Evolutionary conservation across 1,284 basidiomycete species (phyloP), one percentile per base, ranked within the genome.

Genomic region (Rhizopogon hawkerae): DNA sequence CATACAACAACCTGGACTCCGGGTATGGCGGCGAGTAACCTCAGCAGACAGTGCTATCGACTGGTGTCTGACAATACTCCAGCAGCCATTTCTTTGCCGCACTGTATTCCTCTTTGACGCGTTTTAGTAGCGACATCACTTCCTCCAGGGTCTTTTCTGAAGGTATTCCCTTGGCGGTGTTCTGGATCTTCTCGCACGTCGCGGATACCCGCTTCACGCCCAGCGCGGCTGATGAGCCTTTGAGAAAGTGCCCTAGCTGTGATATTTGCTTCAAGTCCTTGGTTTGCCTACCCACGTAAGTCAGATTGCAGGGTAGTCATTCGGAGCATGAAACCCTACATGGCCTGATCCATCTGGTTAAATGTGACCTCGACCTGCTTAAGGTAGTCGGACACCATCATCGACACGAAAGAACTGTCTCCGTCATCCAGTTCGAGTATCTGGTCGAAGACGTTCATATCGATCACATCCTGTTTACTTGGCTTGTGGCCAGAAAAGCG

Each of bases 361-460:
- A 96, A 92, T 0, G 91, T 93, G 29, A 69, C 62, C 38, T 74
- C 73, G 1, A 86, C 87, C 64, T 94, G 90, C 3, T 75, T 69
- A 67, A 93, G 91, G 68, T 89, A 96, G 3, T 82, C 89, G 63
- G 70, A 70, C 18, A 85, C 84, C 79, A 95, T 92, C 41, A 71
- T 80, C 52, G 71, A 70, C 16, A 85, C 88, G 65, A 95, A 96
- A 14, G 86, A 85, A n/a, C 75, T 74, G 18, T 81, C 84, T 33
- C 85, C 89, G 31, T 93, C 92, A 66, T 94, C 92, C 67, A 96
- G 80, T 52, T 96, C 92, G 57, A 92, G 78, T 56, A 96, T 83
- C 69, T 96, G 92, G 23, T 68, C 62, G 64, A 95, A 92, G 29
- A 79, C 85, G 2, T 87, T 83, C 77, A 83, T 79, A 63, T 94